Conservation (phyloP, 2,329 filamentous ascomycete genomes). For the Penicillium sp. region DNA sequence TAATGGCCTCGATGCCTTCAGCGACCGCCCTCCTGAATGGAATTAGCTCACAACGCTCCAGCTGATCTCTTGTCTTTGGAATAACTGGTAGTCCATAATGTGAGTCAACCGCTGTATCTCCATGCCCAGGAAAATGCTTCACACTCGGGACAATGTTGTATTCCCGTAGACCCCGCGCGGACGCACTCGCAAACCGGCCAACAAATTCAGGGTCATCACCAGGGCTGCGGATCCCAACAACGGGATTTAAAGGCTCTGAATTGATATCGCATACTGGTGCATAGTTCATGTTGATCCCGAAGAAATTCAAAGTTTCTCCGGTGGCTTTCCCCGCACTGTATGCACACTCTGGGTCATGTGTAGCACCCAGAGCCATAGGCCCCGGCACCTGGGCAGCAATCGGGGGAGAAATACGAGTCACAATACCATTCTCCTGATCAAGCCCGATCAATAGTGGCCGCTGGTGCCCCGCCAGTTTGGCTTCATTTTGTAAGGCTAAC, state of each 20-base stretch:
- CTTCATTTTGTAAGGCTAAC: constrained; percentile 39
- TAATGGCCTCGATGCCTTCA: constrained; percentile 44
- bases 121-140: constrained; percentile 48
- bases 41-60: constrained; percentile 43
- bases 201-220: constrained; percentile 44
- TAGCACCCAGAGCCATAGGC: constrained; percentile 46
- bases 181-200: constrained; percentile 41
- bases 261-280: constrained; percentile 46
- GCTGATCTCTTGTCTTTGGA: constrained; percentile 34
- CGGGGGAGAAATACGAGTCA: constrained; percentile 42
- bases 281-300: constrained; percentile 48
- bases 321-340: constrained; percentile 39
- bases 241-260: constrained; percentile 44
- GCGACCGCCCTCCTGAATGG: constrained; percentile 44
- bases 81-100: constrained; percentile 44
- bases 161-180: constrained; percentile 38
- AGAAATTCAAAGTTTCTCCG: constrained; percentile 37
- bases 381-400: constrained; percentile 43
- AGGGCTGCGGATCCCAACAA: constrained; percentile 44
- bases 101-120: constrained; percentile 45
- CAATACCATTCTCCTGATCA: constrained; percentile 47
- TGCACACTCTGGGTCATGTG: constrained; percentile 34
- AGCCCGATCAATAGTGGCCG: constrained; percentile 45
- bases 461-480: constrained; percentile 38
- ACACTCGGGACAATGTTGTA: constrained; percentile 42